Evolutionary conservation across 208 protist species (phyloP), one percentile per base, ranked within the genome.

Genomic region (Phytomonas sp.): DNA sequence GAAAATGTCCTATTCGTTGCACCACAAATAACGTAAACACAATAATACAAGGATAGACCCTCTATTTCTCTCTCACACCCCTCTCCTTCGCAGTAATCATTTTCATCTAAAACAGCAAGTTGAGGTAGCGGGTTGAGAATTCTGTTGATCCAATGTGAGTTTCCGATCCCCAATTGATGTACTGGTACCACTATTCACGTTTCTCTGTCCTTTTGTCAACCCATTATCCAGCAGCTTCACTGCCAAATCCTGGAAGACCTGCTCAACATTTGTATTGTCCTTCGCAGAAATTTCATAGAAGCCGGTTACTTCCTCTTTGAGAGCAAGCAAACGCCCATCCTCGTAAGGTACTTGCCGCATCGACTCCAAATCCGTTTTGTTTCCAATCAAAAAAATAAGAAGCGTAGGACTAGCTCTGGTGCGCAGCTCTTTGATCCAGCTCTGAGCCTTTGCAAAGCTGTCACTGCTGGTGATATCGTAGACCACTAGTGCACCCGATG

Each of bases 381-480:
- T 99, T 65, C 97, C 97, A 2, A 97, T 79, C 63, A 99, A 91
- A 61, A 94, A 74, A 37, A 99, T 93, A 29, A 87, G 68, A 17
- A 99, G 89, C 26, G 96, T 91, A 34, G 88, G 88, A 36, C 96
- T 83, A 62, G 82, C 87, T 87, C 97, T 87, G 40, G 84, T 71
- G 23, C 96, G 81, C 37, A 99, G 82, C 84, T 99, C 98, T 69
- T 97, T 95, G 37, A 99, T 92, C 97, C 98, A 99, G 69, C 87
- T 94, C 73, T 98, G 93, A 29, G 97, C 97, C 73, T 92, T 95
- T 63, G 86, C 75, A 69, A 98, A 94, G 71, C 89, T 97, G 69
- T 98, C 91, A 67, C 85, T 83, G 81, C 94, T 97, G 8, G 98
- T 99, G 67, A 99, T 98, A 77, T 99, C 98, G 76, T 99, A 99